Base-by-base conservation (phyloP, 768 basidiomycete species). In the Serpula lacrymans region DNA sequence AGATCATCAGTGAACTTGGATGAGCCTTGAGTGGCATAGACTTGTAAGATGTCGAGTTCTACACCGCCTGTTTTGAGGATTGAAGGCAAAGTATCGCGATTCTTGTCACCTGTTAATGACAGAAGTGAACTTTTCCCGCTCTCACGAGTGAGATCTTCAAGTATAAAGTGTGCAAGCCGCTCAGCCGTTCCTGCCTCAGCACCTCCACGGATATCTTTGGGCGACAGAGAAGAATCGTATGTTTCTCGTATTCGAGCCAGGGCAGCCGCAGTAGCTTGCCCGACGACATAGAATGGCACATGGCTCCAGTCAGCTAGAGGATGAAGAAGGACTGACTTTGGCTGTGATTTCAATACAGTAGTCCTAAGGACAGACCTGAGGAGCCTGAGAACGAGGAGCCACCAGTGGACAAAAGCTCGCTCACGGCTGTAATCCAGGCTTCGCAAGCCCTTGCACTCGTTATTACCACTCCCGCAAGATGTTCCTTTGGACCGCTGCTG, bases 71-170 rank as follows among this genome's bases (percentile, higher is more conserved):
- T 65, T 0, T 46, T 42, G 26, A 92, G 63, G 7, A 81, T 68
- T 12, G 46, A 63, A 0, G 77, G 63, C 2, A 92, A 59, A 0
- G 77, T 82, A 46, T 89, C 86, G 13, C 78, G 69, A 43, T 88
- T 90, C 68, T 92, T 94, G 71, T 93, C 91, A 16, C 90, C 90
- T 9, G 81, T 88, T 7, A 95, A 71, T 55, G 89, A 91, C 5
- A 93, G 58, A 34, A 93, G 54, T 8, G 18, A 40, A 49, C 24
- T 24, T 47, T 4, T 23, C 22, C 54, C 68, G 10, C 29, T 42
- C 9, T 44, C 44, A 5, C 45, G 51, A 1, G 53, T 26, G 1
- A 59, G 36, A 37, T 74, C 69, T 0, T 46, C 33, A 32, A 84
- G 50, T 45, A 92, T 86, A 52, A 78, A 85, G 12, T 58, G 63